A percentile compares a stretch with the other conserved stretches of the same genome.
phyloP scores from a whole-genome alignment of 805 yeast species.

The Candida maris region DNA sequence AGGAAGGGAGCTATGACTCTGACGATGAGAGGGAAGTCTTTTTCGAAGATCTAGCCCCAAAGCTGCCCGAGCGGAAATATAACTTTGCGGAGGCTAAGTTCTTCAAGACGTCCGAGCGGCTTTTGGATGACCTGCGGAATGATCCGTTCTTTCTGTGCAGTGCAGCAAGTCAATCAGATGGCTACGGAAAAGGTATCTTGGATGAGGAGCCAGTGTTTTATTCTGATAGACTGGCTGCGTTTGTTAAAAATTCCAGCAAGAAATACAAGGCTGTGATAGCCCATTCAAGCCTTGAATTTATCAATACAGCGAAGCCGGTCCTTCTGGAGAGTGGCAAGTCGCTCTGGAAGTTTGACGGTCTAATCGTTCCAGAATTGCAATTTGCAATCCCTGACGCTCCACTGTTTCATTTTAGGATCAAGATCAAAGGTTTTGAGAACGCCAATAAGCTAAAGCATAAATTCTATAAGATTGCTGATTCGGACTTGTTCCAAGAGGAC shows the following conservation, averaged over 20 bases:
- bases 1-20: not conserved
- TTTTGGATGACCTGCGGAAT: constrained; percentile 59
- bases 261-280: constrained; percentile 31
- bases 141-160: constrained; percentile 35
- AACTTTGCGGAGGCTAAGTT: constrained; percentile 22
- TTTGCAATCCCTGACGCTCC: constrained; percentile 16
- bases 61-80: constrained; percentile 17
- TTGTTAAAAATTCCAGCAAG: constrained; percentile 14
- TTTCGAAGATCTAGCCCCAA: constrained; percentile 16
- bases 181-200: constrained; percentile 25
- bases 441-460: constrained; percentile 20
- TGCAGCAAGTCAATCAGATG: constrained; percentile 6
- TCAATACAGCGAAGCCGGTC: constrained; percentile 15
- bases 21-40: constrained; percentile 3
- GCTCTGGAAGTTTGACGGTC: constrained; percentile 23
- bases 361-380: constrained; percentile 22
- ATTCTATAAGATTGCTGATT: constrained; percentile 27
- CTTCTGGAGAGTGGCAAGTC: constrained; percentile 9
- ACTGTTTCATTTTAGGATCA: constrained; percentile 27
- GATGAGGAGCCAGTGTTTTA: constrained; percentile 35
- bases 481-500: constrained; percentile 26
- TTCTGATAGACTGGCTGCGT: constrained; percentile 23
- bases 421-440: constrained; percentile 22
- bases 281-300: constrained; percentile 28
- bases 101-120: constrained; percentile 64